Evolutionary conservation across 768 basidiomycete genomes (phyloP).

Genomic region (Phylloporus sp.): DNA sequence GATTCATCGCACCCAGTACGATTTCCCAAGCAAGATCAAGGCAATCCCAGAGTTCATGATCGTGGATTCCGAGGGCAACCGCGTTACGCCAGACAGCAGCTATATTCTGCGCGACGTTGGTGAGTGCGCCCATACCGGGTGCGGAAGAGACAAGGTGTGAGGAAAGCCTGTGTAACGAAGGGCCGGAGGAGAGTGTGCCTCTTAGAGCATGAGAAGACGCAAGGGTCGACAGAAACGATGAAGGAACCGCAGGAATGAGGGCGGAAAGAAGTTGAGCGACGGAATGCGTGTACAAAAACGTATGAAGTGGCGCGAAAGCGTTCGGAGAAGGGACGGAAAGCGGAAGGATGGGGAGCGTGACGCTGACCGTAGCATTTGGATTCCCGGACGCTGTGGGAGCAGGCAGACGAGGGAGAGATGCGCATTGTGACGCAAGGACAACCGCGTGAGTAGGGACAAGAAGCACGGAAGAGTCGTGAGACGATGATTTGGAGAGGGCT

Average conservation of each 20-base stretch:
- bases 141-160: conserved; percentile 48
- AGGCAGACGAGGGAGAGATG: conserved; percentile 57
- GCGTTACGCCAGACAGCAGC: conserved; percentile 73
- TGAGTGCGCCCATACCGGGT: conserved; percentile 41
- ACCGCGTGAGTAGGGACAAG: conserved; percentile 69
- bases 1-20: conserved; percentile 55
- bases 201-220: conserved; percentile 31
- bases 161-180: conserved; percentile 53
- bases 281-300: conserved; percentile 67
- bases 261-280: conserved; percentile 45
- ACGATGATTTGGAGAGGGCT: conserved; percentile 37
- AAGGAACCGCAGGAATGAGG: conserved; percentile 39
- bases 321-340: conserved; percentile 60
- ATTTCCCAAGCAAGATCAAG: conserved; percentile 69
- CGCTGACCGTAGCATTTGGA: conserved; percentile 28
- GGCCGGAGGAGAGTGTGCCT: conserved; percentile 46
- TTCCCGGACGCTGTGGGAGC: conserved; percentile 33
- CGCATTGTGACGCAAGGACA: conserved; percentile 65
- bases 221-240: conserved; percentile 27
- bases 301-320: conserved; percentile 55
- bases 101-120: conserved; percentile 46
- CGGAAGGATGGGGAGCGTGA: conserved; percentile 58
- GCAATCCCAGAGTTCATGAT: conserved; percentile 61
- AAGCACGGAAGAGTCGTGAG: conserved; percentile 31
- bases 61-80: conserved; percentile 63